Evolutionary conservation across 305 asterid species (phyloP).

Genomic region (Fraxinus sp.): DNA sequence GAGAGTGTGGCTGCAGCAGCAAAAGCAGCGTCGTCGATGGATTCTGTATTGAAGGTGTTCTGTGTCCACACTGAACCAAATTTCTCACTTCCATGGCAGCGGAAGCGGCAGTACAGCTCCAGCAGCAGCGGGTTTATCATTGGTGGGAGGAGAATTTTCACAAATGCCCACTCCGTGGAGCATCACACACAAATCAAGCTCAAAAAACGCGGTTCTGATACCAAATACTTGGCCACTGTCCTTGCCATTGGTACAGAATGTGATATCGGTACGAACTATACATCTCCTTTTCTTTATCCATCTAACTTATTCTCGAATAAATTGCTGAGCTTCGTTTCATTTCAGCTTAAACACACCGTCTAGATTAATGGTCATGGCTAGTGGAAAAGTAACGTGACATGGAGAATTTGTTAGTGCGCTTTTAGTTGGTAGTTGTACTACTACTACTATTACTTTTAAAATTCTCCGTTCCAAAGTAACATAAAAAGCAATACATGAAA

Average conservation of each 20-base stretch:
- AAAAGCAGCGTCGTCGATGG: slow-evolving; percentile 71
- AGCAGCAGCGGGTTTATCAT: slow-evolving; percentile 84
- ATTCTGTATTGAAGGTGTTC: slow-evolving; percentile 86
- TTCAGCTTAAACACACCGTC: too few species aligned
- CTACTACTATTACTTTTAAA: too few species aligned
- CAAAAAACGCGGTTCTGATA: slow-evolving; percentile 87
- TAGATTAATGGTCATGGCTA: too few species aligned
- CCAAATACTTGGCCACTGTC: slow-evolving; percentile 72
- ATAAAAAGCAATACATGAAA: too few species aligned
- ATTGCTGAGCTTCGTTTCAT: too few species aligned
- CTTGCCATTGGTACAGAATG: slow-evolving; percentile 92
- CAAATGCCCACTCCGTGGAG: slow-evolving; percentile 84
- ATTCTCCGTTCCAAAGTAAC: too few species aligned
- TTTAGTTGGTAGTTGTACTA: too few species aligned
- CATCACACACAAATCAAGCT: slow-evolving; percentile 82
- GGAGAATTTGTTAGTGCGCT: too few species aligned
- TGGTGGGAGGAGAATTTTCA: slow-evolving; percentile 68
- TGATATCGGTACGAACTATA: slow-evolving; percentile 56
- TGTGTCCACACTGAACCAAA: slow-evolving; percentile 82
- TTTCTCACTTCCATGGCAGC: slow-evolving; percentile 87
- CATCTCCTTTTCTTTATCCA: too few species aligned
- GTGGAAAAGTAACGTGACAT: too few species aligned
- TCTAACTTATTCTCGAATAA: too few species aligned
- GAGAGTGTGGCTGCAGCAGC: slow-evolving; percentile 30
- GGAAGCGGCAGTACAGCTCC: slow-evolving; percentile 80